Evolutionary conservation across 176 grass and related monocot species (phyloP).

Genomic region (Raddia distichophylla): DNA sequence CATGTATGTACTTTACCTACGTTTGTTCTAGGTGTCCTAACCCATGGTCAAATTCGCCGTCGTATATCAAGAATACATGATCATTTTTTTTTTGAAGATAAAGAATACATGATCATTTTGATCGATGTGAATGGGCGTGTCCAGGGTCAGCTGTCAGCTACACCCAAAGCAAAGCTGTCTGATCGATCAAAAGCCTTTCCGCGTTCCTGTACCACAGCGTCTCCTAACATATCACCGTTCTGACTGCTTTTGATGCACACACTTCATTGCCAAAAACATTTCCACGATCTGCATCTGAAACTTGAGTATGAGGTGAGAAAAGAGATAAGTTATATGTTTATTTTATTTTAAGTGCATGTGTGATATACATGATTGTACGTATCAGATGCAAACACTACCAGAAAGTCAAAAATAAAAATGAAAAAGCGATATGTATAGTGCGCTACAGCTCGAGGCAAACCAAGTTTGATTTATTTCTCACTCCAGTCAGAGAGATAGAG

Average conservation of each 20-base stretch:
- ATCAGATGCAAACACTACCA: not conserved
- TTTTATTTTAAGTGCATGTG: not conserved
- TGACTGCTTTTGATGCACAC: constrained; percentile 20
- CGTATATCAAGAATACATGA: not conserved
- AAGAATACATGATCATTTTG: too few species aligned
- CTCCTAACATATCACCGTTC: not conserved
- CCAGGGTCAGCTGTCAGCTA: too few species aligned
- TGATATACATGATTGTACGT: not conserved
- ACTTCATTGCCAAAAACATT: not conserved
- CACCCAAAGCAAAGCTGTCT: constrained; percentile 10
- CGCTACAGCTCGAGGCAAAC: not conserved
- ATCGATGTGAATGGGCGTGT: not conserved
- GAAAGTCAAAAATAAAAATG: not conserved
- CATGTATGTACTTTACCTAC: not conserved
- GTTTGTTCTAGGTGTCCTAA: not conserved
- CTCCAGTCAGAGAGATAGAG: constrained; percentile 15
- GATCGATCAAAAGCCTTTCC: constrained; percentile 16
- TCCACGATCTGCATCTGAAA: not conserved
- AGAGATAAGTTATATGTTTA: not conserved
- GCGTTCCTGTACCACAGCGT: constrained; percentile 7
- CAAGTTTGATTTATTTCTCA: not conserved
- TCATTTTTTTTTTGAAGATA: too few species aligned
- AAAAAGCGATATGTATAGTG: not conserved
- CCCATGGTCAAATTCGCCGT: not conserved
- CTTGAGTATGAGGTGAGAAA: constrained; percentile 5